These are phyloP conservation scores for Microbotryum saponariae DNA, from an alignment of 1,284 basidiomycete genomes.

Conservation along the genomic window DNA sequence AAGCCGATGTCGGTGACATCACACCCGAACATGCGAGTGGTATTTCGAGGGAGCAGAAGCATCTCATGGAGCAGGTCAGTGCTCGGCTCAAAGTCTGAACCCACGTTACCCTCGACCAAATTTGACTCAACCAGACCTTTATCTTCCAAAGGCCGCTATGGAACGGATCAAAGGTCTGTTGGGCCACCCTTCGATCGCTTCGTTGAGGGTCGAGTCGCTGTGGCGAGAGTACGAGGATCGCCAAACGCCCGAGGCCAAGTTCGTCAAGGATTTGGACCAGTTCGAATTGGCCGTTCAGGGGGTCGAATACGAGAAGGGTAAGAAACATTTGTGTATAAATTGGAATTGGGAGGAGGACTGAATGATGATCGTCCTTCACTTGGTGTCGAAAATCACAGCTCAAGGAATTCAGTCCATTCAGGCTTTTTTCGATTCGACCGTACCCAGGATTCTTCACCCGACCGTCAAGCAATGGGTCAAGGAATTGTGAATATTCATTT, in stretches of 20 bases:
- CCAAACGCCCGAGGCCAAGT: constrained; percentile 66
- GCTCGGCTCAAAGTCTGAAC: background rate
- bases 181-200: constrained; percentile 59
- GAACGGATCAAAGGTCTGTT: constrained; percentile 85
- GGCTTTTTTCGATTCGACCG: constrained; percentile 31
- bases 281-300: constrained; percentile 78
- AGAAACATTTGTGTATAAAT: constrained; percentile 24
- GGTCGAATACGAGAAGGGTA: constrained; percentile 49
- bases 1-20: constrained; percentile 94
- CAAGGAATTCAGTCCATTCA: constrained; percentile 21
- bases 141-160: constrained; percentile 65
- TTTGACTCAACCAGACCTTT: no score
- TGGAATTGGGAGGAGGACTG: background rate
- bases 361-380: background rate
- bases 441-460: constrained; percentile 26
- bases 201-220: constrained; percentile 64
- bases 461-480: constrained; percentile 27
- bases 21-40: constrained; percentile 67
- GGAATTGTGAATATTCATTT: constrained; percentile 12
- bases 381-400: background rate
- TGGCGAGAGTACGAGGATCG: constrained; percentile 94
- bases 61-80: constrained; percentile 59
- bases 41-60: constrained; percentile 73
- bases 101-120: background rate
- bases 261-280: constrained; percentile 93